Percentiles rank a stretch among this genome's conserved stretches.
These are phyloP conservation scores for Auxenochlorella protothecoides DNA, from an alignment of 139 green algal genomes.

Conservation along the genomic window DNA sequence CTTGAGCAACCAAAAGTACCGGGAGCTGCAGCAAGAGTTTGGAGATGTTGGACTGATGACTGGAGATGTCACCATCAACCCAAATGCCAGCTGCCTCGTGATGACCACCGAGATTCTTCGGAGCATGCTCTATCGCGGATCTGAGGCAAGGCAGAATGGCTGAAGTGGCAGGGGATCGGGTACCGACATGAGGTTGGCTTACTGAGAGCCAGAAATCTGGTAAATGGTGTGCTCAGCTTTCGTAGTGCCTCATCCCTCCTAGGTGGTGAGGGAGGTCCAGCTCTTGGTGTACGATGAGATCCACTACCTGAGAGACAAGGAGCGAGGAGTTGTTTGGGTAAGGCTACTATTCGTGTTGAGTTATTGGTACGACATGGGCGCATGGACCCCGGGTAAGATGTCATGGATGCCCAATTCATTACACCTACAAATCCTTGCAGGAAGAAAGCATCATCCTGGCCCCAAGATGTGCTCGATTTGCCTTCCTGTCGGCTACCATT, in stretches of 20 bases:
- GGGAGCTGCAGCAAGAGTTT: slow-evolving; percentile 67
- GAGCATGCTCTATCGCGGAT: slow-evolving; percentile 71
- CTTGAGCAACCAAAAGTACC: slow-evolving; percentile 77
- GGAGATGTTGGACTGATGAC: slow-evolving; percentile 70
- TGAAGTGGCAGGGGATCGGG: too few relatives aligned
- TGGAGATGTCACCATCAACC: slow-evolving; percentile 72
- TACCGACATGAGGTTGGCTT: too few relatives aligned
- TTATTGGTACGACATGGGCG: background rate
- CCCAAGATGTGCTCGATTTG: slow-evolving; percentile 35
- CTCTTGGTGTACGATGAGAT: slow-evolving; percentile 59
- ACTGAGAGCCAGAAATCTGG: too few relatives aligned
- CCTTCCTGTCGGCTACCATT: slow-evolving; percentile 75
- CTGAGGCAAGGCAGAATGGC: slow-evolving; percentile 24
- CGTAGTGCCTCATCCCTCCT: too few relatives aligned
- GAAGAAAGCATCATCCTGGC: slow-evolving; percentile 52
- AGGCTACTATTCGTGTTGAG: slow-evolving; percentile 25
- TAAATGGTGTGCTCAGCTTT: too few relatives aligned
- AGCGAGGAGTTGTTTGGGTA: slow-evolving; percentile 77
- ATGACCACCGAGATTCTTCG: slow-evolving; percentile 87
- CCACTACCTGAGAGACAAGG: slow-evolving; percentile 59
- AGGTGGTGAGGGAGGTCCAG: slow-evolving; percentile 45
- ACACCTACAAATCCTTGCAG: slow-evolving; percentile 18
- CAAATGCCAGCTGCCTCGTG: slow-evolving; percentile 66
- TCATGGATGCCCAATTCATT: background rate
- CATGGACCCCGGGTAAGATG: too few relatives aligned